A percentile compares a stretch with the other conserved stretches of the same genome.
phyloP scores from a whole-genome alignment of 306 rosid species.

The Carpinus viminea region DNA sequence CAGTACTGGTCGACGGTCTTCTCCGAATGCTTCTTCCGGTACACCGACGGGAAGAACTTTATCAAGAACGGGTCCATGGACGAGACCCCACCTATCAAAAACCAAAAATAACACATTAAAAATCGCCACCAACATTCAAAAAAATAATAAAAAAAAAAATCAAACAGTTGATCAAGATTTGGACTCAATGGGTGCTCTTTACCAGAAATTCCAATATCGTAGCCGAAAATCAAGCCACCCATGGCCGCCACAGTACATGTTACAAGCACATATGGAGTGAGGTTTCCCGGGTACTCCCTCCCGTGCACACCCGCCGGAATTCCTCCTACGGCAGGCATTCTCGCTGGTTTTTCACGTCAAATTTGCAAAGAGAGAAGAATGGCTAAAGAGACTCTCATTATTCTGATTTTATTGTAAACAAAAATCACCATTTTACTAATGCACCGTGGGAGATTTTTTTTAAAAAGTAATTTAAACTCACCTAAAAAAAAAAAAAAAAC shows the following conservation, averaged over 20 bases:
- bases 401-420: too few species aligned
- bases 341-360: conserved; percentile 2
- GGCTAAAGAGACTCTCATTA: background rate
- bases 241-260: conserved; percentile 90
- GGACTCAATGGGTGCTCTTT: background rate
- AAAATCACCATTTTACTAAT: too few species aligned
- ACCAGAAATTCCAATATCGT: conserved; percentile 97
- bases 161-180: background rate
- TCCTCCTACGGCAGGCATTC: conserved; percentile 77
- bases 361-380: background rate
- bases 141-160: background rate
- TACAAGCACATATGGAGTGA: conserved; percentile 62
- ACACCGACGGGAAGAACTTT: conserved; percentile 74
- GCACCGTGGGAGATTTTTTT: too few species aligned
- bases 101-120: background rate
- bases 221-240: conserved; percentile 97
- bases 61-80: conserved; percentile 75
- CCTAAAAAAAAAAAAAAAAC: too few species aligned
- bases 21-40: conserved; percentile 42
- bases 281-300: conserved; percentile 68
- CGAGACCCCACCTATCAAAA: conserved; percentile 76
- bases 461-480: too few species aligned
- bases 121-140: background rate
- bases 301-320: conserved; percentile 27
- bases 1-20: conserved; percentile 62